Conservation (phyloP, 2,329 filamentous ascomycete species). For the Sclerotiophoma versabilis region DNA sequence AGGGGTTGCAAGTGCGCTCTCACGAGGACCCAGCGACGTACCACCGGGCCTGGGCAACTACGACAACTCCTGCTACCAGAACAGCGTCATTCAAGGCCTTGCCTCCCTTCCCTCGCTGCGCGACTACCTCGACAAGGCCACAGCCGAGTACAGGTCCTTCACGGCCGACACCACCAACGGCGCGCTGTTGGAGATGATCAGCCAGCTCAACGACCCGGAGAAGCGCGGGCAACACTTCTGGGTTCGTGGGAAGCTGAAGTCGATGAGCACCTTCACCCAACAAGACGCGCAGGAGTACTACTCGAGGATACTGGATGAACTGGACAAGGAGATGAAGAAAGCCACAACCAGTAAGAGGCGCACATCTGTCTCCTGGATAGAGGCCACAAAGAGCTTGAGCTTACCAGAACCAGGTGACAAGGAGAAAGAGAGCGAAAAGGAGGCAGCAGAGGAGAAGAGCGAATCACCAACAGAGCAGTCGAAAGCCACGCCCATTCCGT, state of each 20-base stretch:
- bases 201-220: conserved; percentile 70
- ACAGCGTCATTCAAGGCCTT: conserved; percentile 85
- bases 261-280: conserved; percentile 93
- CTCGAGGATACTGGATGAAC: conserved; percentile 83
- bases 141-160: conserved; percentile 44
- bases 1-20: conserved; percentile 47
- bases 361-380: conserved; percentile 44
- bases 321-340: conserved; percentile 76
- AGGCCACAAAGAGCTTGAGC: conserved; percentile 34
- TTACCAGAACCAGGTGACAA: conserved; percentile 18
- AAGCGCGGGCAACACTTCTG: conserved; percentile 81
- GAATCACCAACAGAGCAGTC: conserved; percentile 15
- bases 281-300: conserved; percentile 99
- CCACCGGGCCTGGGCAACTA: conserved; percentile 80
- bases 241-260: conserved; percentile 83
- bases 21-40: conserved; percentile 39
- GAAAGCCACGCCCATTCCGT: conserved; percentile 68
- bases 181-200: conserved; percentile 70
- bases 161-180: conserved; percentile 56
- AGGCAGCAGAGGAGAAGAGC: conserved; percentile 13
- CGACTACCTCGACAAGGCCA: conserved; percentile 62
- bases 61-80: conserved; percentile 98
- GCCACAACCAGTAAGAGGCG: conserved; percentile 53
- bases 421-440: conserved; percentile 5
- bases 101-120: conserved; percentile 76